Conservation (phyloP, 192 early-diverging fungal genomes). For the Dissophora ornata region DNA sequence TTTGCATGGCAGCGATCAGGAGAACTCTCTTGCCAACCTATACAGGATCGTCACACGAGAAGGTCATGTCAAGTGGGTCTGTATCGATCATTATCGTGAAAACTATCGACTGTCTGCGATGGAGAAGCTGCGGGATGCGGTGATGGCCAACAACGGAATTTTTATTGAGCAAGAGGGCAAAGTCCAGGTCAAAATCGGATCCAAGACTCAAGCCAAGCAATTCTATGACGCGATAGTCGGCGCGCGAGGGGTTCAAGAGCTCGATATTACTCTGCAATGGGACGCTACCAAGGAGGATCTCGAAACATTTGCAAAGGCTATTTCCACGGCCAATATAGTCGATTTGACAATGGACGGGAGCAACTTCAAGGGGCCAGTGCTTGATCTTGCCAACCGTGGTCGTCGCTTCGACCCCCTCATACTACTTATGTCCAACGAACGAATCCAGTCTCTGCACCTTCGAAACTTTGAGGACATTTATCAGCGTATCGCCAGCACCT, state of each 20-base stretch:
- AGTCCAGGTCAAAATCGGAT: neutral
- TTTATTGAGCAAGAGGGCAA: neutral
- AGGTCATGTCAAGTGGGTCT: constrained; percentile 32
- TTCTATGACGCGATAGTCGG: constrained; percentile 10
- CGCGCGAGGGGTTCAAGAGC: neutral
- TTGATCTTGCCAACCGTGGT: neutral
- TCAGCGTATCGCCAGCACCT: neutral
- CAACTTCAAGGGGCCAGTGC: neutral
- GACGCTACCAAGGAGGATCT: constrained; percentile 12
- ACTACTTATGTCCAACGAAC: neutral
- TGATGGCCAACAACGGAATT: neutral
- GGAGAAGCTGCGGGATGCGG: neutral
- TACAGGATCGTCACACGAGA: constrained; percentile 8
- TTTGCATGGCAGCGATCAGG: neutral
- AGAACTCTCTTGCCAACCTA: constrained; percentile 3
- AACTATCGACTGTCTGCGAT: neutral
- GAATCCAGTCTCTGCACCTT: neutral
- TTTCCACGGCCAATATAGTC: neutral
- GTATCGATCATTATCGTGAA: constrained; percentile 3
- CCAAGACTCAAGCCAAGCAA: neutral
- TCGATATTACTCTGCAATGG: constrained; percentile 1
- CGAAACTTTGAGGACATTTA: neutral
- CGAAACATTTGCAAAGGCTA: neutral
- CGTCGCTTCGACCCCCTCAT: neutral
- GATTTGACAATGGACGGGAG: neutral